phyloP scores from a whole-genome alignment of 1,284 basidiomycete genomes.

The Mixia osmundae region DNA sequence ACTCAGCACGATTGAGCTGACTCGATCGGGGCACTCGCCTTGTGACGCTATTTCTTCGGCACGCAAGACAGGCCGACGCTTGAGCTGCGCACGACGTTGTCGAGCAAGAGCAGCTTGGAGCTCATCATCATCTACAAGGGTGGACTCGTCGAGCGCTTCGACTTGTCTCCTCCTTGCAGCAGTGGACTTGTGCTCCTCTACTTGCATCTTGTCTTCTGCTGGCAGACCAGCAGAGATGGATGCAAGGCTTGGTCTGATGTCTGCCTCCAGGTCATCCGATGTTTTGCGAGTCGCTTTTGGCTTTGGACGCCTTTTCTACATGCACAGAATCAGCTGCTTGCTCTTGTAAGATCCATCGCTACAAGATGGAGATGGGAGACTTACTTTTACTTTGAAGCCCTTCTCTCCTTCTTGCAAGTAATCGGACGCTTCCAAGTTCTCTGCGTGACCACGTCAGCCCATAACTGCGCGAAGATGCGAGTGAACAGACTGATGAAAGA shows the following conservation, averaged over 20 bases:
- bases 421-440: slow-evolving; percentile 64
- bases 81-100: slow-evolving; percentile 54
- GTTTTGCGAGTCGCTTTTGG: too few species aligned
- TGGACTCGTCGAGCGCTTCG: slow-evolving; percentile 48
- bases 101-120: slow-evolving; percentile 77
- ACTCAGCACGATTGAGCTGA: too few species aligned
- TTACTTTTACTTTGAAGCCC: slow-evolving; percentile 76
- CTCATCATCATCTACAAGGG: slow-evolving; percentile 97
- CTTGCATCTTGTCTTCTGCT: slow-evolving; percentile 41
- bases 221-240: slow-evolving; percentile 8
- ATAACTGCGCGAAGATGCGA: not conserved
- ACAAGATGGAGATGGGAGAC: slow-evolving; percentile 7
- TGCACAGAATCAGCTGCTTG: too few species aligned
- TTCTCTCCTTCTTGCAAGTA: slow-evolving; percentile 75
- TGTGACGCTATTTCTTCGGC: too few species aligned
- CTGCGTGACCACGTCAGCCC: slow-evolving; percentile 24
- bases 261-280: too few species aligned
- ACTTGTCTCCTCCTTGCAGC: slow-evolving; percentile 39
- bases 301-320: too few species aligned
- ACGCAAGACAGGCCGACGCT: too few species aligned
- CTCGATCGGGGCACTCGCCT: too few species aligned
- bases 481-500: slow-evolving; percentile 1
- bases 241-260: too few species aligned
- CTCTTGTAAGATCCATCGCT: too few species aligned
- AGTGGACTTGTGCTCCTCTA: slow-evolving; percentile 15